Base-by-base conservation (phyloP, 805 yeast species). In the Priceomyces carsonii region DNA sequence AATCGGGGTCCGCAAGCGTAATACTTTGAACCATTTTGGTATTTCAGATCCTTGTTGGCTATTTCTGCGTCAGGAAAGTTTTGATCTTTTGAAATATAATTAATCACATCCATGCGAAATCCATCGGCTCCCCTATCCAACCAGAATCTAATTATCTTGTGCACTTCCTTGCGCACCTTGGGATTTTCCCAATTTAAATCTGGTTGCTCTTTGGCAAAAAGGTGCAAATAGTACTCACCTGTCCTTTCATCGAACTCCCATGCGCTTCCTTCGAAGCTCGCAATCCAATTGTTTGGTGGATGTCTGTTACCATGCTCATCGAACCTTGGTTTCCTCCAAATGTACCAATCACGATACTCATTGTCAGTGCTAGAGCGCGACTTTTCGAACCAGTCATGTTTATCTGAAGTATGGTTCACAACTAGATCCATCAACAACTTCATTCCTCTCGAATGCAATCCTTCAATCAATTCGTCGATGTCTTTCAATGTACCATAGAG, bases 201-300 rank as follows among this genome's bases (percentile, higher is more conserved):
- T 4, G 53, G 53, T 40, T 48, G 53, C 18, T 45, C 20, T 35
- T 35, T 39, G 25, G 53, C 53, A 35, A 48, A 48, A 26, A 48
- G 45, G 23, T 47, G 51, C 44, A 48, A 42, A 44, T 48, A 48
- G 47, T 48, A 48, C 40, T 48, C 53, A n/a, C n/a, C n/a, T n/a
- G n/a, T n/a, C n/a, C n/a, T n/a, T n/a, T n/a, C n/a, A n/a, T n/a
- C n/a, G n/a, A n/a, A n/a, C n/a, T n/a, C n/a, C 52, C 52, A 48
- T n/a, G 52, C 51, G 15, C 44, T 36, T 21, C 49, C 52, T 14
- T 49, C 42, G 38, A 48, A 48, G 42, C 44, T 40, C 9, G 52
- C 41, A 31, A 33, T 37, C 52, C 52, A 48, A 47, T 48, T 48
- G 49, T 48, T 48, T 3, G 52, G 52, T 6, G 52, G 52, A 25